Evolutionary conservation across 768 basidiomycete species (phyloP).

Genomic region (Macrolepiota dolichaula): DNA sequence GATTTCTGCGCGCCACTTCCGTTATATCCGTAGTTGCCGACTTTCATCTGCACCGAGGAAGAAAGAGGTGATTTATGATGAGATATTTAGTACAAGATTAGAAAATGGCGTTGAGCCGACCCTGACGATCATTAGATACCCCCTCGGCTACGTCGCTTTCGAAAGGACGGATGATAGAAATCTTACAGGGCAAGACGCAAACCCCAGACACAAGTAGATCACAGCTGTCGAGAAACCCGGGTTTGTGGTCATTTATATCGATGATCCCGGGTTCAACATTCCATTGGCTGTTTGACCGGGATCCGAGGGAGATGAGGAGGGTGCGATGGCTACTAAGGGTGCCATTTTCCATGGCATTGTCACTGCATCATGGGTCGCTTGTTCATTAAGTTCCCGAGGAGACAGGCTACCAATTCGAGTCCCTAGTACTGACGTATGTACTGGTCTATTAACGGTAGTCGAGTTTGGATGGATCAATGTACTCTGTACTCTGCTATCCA

Average conservation of each 20-base stretch:
- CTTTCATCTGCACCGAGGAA: conserved; percentile 1
- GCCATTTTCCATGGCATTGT: conserved; percentile 7
- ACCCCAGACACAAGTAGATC: background rate
- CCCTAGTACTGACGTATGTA: background rate
- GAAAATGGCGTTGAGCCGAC: background rate
- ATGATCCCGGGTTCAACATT: conserved; percentile 9
- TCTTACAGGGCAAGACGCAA: background rate
- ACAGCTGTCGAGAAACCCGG: background rate
- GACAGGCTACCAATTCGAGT: background rate
- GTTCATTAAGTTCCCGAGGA: conserved; percentile 6
- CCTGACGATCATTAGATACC: conserved; percentile 5
- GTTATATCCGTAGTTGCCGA: conserved; percentile 9
- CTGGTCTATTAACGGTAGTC: background rate
- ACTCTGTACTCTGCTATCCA: background rate
- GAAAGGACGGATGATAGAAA: background rate
- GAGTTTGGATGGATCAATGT: background rate
- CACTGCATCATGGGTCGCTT: background rate
- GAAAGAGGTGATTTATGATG: background rate
- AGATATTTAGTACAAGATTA: background rate
- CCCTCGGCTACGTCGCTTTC: background rate
- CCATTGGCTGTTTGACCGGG: background rate
- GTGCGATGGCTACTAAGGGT: background rate
- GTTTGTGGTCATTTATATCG: conserved; percentile 5
- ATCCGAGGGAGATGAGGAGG: conserved; percentile 4
- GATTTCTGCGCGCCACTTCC: background rate